Conservation (phyloP, 768 basidiomycete species). For the Lentinula boryana region DNA sequence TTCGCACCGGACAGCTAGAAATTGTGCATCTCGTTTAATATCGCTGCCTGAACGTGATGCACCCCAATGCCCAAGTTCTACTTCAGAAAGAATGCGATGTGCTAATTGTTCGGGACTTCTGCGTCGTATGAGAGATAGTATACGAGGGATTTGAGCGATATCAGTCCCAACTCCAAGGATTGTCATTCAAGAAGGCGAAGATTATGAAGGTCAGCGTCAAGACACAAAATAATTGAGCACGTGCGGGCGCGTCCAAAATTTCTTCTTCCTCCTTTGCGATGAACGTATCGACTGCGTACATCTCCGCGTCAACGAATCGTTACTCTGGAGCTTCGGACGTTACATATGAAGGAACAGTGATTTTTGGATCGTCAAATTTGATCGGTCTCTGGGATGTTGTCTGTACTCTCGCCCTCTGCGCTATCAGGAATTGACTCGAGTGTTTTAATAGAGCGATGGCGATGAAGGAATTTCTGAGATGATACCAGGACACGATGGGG, state of each 20-base stretch:
- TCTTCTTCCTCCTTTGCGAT: constrained; percentile 10
- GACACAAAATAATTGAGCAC: background rate
- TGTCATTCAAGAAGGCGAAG: constrained; percentile 30
- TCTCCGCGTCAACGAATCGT: constrained; percentile 44
- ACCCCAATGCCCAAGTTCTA: constrained; percentile 36
- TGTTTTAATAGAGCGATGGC: constrained; percentile 31
- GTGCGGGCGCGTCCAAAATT: background rate
- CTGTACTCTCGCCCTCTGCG: constrained; percentile 10
- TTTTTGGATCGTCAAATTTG: constrained; percentile 41
- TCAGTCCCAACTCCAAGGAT: constrained; percentile 77
- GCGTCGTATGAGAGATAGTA: constrained; percentile 47
- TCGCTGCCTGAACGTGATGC: constrained; percentile 17
- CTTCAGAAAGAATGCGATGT: constrained; percentile 54
- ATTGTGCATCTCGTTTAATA: constrained; percentile 28
- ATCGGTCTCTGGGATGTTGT: constrained; percentile 43
- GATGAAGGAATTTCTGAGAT: constrained; percentile 61
- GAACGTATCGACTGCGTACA: constrained; percentile 29
- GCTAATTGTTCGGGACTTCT: constrained; percentile 43
- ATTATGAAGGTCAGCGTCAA: background rate
- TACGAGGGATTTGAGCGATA: constrained; percentile 62
- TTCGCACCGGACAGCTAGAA: constrained; percentile 68
- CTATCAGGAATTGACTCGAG: background rate
- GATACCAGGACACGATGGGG: constrained; percentile 66
- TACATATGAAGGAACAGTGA: constrained; percentile 34
- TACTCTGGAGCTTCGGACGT: constrained; percentile 43